Percentiles rank a stretch among this genome's conserved stretches.
phyloP scores from a whole-genome alignment of 306 rosid genomes.

The apple (Malus domestica) region DNA sequence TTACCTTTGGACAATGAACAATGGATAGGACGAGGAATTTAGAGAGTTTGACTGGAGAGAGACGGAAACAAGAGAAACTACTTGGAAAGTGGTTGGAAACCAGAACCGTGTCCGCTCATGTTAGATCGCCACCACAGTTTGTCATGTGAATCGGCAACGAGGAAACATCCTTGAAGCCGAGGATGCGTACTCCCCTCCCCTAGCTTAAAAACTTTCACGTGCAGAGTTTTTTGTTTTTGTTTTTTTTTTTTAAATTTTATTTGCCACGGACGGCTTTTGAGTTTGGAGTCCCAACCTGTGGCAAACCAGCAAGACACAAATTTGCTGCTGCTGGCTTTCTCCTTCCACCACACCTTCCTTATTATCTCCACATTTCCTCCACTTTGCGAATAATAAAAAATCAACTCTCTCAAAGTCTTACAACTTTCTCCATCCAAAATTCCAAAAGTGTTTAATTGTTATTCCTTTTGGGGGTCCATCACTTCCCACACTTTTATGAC shows the following conservation, averaged over 20 bases:
- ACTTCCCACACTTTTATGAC: not conserved
- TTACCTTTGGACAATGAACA: not conserved
- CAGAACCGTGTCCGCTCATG: slow-evolving; percentile 1
- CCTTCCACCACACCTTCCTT: slow-evolving; percentile 24
- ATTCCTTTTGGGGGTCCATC: not conserved
- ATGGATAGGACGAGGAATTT: not conserved
- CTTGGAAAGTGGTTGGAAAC: not conserved
- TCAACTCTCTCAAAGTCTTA: not conserved
- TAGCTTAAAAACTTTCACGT: slow-evolving; percentile 13
- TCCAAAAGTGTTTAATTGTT: not conserved
- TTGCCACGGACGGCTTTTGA: slow-evolving; percentile 17
- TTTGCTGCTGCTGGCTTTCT: slow-evolving; percentile 12
- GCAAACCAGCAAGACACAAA: not conserved
- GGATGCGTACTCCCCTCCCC: not conserved
- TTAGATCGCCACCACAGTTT: not conserved
- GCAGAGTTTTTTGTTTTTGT: not conserved
- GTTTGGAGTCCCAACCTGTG: slow-evolving; percentile 7
- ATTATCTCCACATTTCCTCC: slow-evolving; percentile 22
- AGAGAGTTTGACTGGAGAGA: not conserved
- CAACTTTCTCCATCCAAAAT: not conserved
- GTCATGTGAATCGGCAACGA: not conserved
- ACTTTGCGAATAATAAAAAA: not conserved
- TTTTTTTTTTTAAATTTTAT: too few relatives aligned
- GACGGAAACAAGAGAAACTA: not conserved
- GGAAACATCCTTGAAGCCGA: slow-evolving; percentile 22